These are phyloP conservation scores for Xylaria cubensis DNA, from an alignment of 495 filamentous ascomycete genomes.

Conservation along the genomic window DNA sequence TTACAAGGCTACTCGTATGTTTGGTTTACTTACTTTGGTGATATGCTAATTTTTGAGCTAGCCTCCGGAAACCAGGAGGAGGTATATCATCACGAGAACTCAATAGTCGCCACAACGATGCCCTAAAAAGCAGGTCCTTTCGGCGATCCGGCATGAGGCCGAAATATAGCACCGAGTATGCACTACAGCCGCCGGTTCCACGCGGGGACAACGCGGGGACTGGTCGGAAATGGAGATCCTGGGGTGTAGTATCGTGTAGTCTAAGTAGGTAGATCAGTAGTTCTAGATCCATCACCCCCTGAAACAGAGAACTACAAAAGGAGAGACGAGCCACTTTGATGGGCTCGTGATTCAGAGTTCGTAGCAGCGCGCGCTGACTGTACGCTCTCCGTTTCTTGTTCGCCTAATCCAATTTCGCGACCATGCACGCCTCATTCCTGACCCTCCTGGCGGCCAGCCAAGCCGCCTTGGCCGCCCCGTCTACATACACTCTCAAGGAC, in stretches of 20 bases:
- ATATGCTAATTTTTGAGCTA: too few relatives aligned
- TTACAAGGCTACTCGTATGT: too few relatives aligned
- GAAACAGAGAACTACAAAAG: background rate
- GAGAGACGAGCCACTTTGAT: background rate
- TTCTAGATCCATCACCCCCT: background rate
- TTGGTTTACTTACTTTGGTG: too few relatives aligned
- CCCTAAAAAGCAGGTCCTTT: conserved; percentile 16
- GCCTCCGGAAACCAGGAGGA: too few relatives aligned
- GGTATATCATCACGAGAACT: background rate
- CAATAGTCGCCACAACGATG: background rate
- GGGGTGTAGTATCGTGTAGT: background rate
- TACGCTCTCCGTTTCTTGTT: background rate
- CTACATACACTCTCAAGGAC: conserved; percentile 24
- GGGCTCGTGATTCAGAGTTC: background rate
- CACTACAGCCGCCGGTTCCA: background rate
- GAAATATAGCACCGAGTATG: conserved; percentile 15
- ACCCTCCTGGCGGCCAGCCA: conserved; percentile 31
- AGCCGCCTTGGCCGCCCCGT: conserved; percentile 28
- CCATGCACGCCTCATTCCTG: conserved; percentile 32
- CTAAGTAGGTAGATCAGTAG: background rate
- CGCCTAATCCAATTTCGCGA: background rate
- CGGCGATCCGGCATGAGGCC: conserved; percentile 11
- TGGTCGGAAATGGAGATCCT: background rate
- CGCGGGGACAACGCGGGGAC: conserved; percentile 6
- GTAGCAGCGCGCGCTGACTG: background rate